Base-by-base conservation (phyloP, 768 basidiomycete genomes). In the Rubroboletus satanas region DNA sequence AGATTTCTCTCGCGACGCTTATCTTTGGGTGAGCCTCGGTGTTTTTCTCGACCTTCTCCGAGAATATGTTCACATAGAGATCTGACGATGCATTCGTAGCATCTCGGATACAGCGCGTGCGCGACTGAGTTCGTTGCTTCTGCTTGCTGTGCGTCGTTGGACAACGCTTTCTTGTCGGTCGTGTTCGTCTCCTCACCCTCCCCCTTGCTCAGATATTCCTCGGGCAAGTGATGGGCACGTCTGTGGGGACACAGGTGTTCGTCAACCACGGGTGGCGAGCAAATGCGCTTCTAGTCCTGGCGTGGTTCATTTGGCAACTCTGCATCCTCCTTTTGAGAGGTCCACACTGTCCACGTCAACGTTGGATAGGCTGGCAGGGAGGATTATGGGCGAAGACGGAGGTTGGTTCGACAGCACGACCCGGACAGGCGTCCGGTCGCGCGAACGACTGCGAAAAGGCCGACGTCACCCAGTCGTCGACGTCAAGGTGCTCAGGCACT, bases 201-300 rank as follows among this genome's bases (percentile, higher is more conserved):
- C 9, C 29, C 4, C n/a, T 31, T 39, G 21, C 33, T 29, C 44
- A 75, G 69, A 61, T 85, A 35, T 90, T 90, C 67, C 77, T 87
- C 29, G 89, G 90, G 0, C 89, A 91, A 73, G 84, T 90, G 7
- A 83, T 86, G 70, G 90, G 90, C 26, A 90, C 88, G 0, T 77
- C 87, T 0, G 84, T 83, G 2, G 84, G 88, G n/a, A 87, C 87
- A 0, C 67, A 80, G 46, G 78, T 91, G 6, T 93, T 89, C 69
- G 76, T 85, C 32, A 56, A 73, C 9, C 73, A 79, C 58, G 89
- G 90, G 17, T 90, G 87, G 86, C 74, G 81, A 32, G 74, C 84
- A 0, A 77, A 77, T 0, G 83, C 85, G 0, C 75, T 75, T 18
- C 71, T 88, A 10, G 78, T 77, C 17, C 66, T 90, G 53, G 87